A percentile compares a stretch with the other conserved stretches of the same genome.
These are phyloP conservation scores for Psidium friedrichsthalianum DNA, from an alignment of 345 rosid genomes.

Conservation along the genomic window DNA sequence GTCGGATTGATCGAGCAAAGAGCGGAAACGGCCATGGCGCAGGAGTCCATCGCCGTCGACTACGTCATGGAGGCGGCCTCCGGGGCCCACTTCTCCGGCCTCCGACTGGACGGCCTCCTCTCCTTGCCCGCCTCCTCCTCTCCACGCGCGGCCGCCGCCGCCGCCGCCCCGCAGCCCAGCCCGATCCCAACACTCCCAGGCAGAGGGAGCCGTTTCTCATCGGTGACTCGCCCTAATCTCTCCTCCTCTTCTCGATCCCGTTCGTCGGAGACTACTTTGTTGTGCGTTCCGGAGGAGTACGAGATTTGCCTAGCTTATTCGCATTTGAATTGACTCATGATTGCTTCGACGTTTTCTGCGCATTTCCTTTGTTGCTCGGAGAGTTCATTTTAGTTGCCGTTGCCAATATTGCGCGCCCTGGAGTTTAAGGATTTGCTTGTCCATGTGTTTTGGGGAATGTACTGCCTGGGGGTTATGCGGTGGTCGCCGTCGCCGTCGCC, in stretches of 20 bases:
- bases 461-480: not conserved
- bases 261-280: not conserved
- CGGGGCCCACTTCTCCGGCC: conserved; percentile 98
- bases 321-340: not conserved
- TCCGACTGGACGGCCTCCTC: conserved; percentile 64
- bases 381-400: not conserved
- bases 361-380: not conserved
- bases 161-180: conserved; percentile 23
- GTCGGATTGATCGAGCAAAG: not conserved
- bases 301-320: not conserved
- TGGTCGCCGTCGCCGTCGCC: not conserved
- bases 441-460: not conserved
- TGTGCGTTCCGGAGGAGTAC: not conserved
- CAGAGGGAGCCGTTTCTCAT: conserved; percentile 67
- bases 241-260: not conserved
- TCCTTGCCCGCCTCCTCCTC: conserved; percentile 42
- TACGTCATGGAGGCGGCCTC: conserved; percentile 95
- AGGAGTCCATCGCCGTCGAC: conserved; percentile 48
- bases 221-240: conserved; percentile 25
- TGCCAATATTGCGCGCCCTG: not conserved
- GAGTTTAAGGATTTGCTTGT: not conserved
- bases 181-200: conserved; percentile 12
- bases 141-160: conserved; percentile 24
- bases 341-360: not conserved
- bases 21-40: conserved; percentile 26